Conservation (phyloP, 106 monocot genomes). For the Posidonia australis region DNA sequence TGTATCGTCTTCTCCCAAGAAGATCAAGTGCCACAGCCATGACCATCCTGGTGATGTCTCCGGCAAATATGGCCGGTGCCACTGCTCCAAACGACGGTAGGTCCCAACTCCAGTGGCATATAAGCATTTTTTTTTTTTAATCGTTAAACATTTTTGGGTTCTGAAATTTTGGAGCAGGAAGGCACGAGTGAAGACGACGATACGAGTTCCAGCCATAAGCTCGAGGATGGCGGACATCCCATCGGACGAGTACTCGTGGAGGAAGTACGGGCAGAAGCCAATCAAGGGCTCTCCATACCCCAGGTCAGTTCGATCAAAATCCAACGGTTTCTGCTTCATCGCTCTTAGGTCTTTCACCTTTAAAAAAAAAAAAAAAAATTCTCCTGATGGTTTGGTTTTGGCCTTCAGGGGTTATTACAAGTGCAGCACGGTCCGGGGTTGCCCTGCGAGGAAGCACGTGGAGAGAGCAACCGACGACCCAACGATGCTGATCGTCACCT, state of each 20-base stretch:
- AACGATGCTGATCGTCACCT: slow-evolving; percentile 76
- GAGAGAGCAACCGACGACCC: slow-evolving; percentile 80
- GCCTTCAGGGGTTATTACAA: slow-evolving; percentile 73
- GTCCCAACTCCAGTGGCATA: background rate
- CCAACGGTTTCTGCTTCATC: background rate
- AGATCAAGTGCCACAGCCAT: slow-evolving; percentile 15
- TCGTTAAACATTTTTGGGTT: background rate
- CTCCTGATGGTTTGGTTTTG: background rate
- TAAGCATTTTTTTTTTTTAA: background rate
- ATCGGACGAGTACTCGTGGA: slow-evolving; percentile 35
- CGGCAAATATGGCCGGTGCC: slow-evolving; percentile 20
- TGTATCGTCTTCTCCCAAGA: slow-evolving; percentile 12
- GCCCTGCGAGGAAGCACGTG: slow-evolving; percentile 87
- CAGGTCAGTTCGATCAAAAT: background rate
- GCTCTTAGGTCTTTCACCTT: background rate
- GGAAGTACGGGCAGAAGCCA: slow-evolving; percentile 42
- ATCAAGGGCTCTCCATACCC: slow-evolving; percentile 38
- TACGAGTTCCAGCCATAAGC: slow-evolving; percentile 32
- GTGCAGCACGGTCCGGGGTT: slow-evolving; percentile 70
- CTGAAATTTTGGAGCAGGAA: slow-evolving; percentile 11
- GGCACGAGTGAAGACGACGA: slow-evolving; percentile 19
- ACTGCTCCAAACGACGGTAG: slow-evolving; percentile 35
- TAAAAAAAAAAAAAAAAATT: background rate
- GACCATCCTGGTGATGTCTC: slow-evolving; percentile 9
- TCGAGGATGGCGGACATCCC: slow-evolving; percentile 31